phyloP scores from a whole-genome alignment of 148 eudicot genomes.

The Diospyros lotus region DNA sequence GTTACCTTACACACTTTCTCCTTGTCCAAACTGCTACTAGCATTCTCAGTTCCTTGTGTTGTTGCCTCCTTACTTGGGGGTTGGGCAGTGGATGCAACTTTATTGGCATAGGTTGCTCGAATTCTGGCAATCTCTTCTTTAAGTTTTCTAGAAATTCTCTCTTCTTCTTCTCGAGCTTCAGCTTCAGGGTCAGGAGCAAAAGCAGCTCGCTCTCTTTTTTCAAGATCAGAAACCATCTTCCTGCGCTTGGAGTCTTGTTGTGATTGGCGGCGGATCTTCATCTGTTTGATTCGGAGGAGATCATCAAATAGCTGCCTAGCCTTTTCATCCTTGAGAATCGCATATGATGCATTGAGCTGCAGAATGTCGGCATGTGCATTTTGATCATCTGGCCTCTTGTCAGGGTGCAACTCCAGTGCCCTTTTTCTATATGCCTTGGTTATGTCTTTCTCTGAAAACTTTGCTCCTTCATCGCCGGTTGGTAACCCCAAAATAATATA shows the following conservation, averaged over 20 bases:
- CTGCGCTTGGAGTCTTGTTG: slow-evolving; percentile 47
- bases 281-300: slow-evolving; percentile 38
- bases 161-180: slow-evolving; percentile 46
- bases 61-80: slow-evolving; percentile 3
- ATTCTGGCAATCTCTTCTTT: slow-evolving; percentile 45
- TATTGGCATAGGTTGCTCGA: slow-evolving; percentile 36
- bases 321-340: slow-evolving; percentile 42
- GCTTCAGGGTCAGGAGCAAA: slow-evolving; percentile 27
- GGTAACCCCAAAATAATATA: slow-evolving; percentile 49
- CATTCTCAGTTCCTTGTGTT: slow-evolving; percentile 13
- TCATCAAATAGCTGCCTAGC: slow-evolving; percentile 50
- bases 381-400: slow-evolving; percentile 49
- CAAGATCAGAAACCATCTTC: slow-evolving; percentile 59
- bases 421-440: slow-evolving; percentile 47
- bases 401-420: slow-evolving; percentile 56
- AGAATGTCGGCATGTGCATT: slow-evolving; percentile 40
- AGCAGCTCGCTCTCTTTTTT: slow-evolving; percentile 40
- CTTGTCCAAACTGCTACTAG: slow-evolving; percentile 26
- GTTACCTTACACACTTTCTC: slow-evolving; percentile 51
- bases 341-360: slow-evolving; percentile 40
- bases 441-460: slow-evolving; percentile 36
- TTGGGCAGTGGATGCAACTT: slow-evolving; percentile 11
- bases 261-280: slow-evolving; percentile 30
- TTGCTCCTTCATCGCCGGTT: slow-evolving; percentile 56
- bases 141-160: slow-evolving; percentile 39